These are phyloP conservation scores for Pseudoscleropodium purum DNA, from an alignment of 225 moss, liverwort and hornwort species.

Conservation along the genomic window DNA sequence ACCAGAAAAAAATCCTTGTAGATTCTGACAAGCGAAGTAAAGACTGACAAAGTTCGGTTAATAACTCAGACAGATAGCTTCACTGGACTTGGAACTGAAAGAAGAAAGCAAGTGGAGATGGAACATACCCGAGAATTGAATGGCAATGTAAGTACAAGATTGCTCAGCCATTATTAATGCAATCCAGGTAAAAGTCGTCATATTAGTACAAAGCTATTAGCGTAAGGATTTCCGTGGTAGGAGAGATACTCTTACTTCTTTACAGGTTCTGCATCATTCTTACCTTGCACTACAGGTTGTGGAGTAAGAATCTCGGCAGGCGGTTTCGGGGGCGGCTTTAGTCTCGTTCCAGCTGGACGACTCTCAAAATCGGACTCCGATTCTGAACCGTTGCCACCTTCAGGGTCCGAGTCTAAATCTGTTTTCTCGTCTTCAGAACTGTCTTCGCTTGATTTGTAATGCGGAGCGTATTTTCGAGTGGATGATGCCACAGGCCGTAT, in stretches of 20 bases:
- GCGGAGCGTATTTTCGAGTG: not conserved
- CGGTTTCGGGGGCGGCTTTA: constrained; percentile 30
- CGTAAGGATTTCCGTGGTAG: not conserved
- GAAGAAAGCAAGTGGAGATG: not conserved
- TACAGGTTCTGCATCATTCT: constrained; percentile 3
- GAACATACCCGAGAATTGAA: not conserved
- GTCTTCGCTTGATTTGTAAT: constrained; percentile 14
- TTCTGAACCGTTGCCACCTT: constrained; percentile 9
- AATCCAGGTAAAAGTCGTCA: constrained; percentile 17
- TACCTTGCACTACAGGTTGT: not conserved
- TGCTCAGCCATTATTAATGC: constrained; percentile 23
- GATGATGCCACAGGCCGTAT: constrained; percentile 12
- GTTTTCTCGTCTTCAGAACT: constrained; percentile 29
- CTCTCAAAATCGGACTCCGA: constrained; percentile 31
- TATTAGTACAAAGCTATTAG: constrained; percentile 21
- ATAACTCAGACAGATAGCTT: not conserved
- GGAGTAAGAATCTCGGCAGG: constrained; percentile 8
- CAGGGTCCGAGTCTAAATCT: constrained; percentile 40
- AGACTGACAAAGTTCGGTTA: not conserved
- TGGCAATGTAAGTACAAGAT: not conserved
- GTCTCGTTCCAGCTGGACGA: not conserved
- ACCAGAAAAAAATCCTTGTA: not conserved
- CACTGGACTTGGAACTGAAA: not conserved
- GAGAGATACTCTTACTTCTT: constrained; percentile 3
- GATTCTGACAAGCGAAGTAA: not conserved